These are phyloP conservation scores for Magnolia changhungtana DNA, from an alignment of 164 flowering plant genomes.

Conservation along the genomic window DNA sequence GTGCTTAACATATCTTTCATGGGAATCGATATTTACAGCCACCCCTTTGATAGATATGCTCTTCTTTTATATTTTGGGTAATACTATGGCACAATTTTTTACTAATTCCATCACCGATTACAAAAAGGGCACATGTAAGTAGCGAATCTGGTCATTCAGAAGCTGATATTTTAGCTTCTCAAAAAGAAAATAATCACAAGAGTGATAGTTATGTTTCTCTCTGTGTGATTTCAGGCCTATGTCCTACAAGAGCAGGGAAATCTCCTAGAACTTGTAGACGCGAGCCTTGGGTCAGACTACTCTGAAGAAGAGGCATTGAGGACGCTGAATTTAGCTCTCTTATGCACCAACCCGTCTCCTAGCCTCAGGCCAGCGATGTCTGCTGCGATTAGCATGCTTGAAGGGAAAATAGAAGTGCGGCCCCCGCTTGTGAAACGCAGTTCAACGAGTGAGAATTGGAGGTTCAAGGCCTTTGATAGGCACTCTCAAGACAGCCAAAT, in stretches of 20 bases:
- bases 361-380: slow-evolving; percentile 74
- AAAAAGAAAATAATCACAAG: no score
- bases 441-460: slow-evolving; percentile 10
- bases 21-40: not conserved
- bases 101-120: not conserved
- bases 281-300: slow-evolving; percentile 47
- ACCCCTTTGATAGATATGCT: not conserved
- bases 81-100: no score
- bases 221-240: slow-evolving; percentile 40
- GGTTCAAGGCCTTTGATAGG: slow-evolving; percentile 30
- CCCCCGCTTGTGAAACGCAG: slow-evolving; percentile 37
- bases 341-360: slow-evolving; percentile 78
- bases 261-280: slow-evolving; percentile 72
- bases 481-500: slow-evolving; percentile 24
- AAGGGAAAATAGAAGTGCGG: slow-evolving; percentile 51
- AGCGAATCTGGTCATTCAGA: no score
- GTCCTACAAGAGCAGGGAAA: slow-evolving; percentile 69
- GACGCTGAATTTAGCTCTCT: slow-evolving; percentile 52
- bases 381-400: slow-evolving; percentile 67
- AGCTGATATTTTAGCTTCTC: no score
- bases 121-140: not conserved
- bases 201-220: no score
- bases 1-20: not conserved
- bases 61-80: not conserved
- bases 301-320: slow-evolving; percentile 49